Conservation (phyloP, 805 yeast genomes). For the fission yeast (Schizosaccharomyces pombe) region DNA sequence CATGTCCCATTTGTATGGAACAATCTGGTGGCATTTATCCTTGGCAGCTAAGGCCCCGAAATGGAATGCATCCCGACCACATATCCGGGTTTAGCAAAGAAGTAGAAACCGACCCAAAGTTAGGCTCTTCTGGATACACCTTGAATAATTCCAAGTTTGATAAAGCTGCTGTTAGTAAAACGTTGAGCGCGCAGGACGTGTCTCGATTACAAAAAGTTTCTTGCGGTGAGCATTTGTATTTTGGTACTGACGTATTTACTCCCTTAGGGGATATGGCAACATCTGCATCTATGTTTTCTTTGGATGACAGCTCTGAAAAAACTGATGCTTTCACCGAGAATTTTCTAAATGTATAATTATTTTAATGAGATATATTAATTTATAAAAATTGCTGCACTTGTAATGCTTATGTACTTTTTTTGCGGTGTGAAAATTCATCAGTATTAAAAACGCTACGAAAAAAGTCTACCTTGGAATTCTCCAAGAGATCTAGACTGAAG, state of each 20-base stretch:
- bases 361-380: no score
- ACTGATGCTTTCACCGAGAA: background rate
- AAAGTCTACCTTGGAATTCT: no score
- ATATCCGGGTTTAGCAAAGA: no score
- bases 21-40: background rate
- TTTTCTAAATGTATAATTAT: background rate
- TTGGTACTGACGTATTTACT: background rate
- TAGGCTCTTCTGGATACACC: no score
- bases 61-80: background rate
- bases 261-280: background rate
- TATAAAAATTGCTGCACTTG: no score
- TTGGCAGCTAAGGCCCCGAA: background rate
- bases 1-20: background rate
- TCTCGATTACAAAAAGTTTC: background rate
- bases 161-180: no score
- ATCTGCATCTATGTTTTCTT: background rate
- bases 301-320: background rate
- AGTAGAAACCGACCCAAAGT: no score
- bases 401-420: no score
- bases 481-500: no score
- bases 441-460: no score
- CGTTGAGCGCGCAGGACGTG: conserved; percentile 1
- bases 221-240: background rate
- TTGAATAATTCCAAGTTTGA: no score
- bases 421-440: no score